Evolutionary conservation across 345 rosid species (phyloP).

Genomic region (Dovyalis caffra): DNA sequence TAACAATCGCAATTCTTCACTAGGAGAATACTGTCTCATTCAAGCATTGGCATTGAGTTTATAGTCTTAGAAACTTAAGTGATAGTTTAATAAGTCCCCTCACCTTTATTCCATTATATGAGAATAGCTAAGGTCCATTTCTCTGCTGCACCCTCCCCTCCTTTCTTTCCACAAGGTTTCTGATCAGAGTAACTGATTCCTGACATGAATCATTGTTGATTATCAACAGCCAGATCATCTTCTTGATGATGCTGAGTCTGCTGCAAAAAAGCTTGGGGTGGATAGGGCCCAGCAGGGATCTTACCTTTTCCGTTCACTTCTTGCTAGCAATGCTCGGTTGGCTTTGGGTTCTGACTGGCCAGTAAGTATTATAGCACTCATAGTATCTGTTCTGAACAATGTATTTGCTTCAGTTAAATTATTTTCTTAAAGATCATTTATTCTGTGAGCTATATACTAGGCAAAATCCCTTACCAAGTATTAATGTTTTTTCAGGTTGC

Average conservation of each 20-base stretch:
- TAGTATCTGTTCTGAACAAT: neutral
- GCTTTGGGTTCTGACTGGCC: conserved; percentile 99
- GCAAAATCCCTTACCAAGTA: conserved; percentile 1
- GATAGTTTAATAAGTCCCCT: no score
- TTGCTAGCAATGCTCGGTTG: conserved; percentile 56
- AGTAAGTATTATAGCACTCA: conserved; percentile 40
- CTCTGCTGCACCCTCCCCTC: no score
- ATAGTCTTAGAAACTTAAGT: no score
- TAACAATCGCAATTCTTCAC: no score
- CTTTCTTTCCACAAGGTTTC: no score
- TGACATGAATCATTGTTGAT: conserved; percentile 5
- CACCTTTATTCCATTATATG: no score
- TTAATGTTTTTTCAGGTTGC: conserved; percentile 47
- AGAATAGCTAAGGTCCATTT: no score
- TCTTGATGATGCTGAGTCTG: conserved; percentile 77
- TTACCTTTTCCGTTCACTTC: conserved; percentile 58
- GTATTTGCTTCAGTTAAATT: neutral
- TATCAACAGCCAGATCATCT: conserved; percentile 83
- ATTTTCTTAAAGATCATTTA: neutral
- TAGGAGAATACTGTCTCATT: no score
- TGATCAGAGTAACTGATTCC: neutral
- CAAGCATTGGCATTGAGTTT: no score
- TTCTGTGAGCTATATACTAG: neutral
- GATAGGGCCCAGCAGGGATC: conserved; percentile 70
- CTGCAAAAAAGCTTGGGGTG: conserved; percentile 66